phyloP scores from a whole-genome alignment of 345 rosid genomes.

The Gossypium bickii region DNA sequence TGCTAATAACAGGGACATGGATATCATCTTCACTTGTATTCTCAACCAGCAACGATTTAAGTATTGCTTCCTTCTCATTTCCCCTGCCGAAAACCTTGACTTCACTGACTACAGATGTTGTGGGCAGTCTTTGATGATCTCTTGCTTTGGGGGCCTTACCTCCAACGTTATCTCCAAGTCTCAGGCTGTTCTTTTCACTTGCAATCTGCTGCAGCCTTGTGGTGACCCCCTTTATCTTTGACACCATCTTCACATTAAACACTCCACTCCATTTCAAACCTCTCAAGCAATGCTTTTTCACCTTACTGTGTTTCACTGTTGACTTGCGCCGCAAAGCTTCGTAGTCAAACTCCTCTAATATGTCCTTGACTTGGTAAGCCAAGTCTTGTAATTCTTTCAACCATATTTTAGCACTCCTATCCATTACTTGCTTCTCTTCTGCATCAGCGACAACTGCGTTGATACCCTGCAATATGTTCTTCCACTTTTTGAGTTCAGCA shows the following conservation, averaged over 20 bases:
- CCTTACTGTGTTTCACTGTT: neutral
- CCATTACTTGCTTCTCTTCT: slow-evolving; percentile 6
- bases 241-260: slow-evolving; percentile 14
- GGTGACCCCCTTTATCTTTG: slow-evolving; percentile 10
- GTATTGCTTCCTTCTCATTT: slow-evolving; percentile 16
- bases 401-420: neutral
- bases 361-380: slow-evolving; percentile 23
- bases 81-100: slow-evolving; percentile 25
- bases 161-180: slow-evolving; percentile 4
- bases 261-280: neutral
- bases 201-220: neutral
- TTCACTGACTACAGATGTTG: slow-evolving; percentile 12
- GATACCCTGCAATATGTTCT: neutral
- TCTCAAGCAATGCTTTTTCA: neutral
- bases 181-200: neutral
- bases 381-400: neutral
- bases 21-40: neutral
- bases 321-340: neutral
- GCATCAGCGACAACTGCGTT: slow-evolving; percentile 1
- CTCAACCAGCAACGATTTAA: slow-evolving; percentile 10
- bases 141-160: neutral
- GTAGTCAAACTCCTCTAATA: slow-evolving; percentile 18
- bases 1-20: slow-evolving; percentile 21
- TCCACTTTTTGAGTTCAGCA: neutral
- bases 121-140: neutral